Percentiles rank a stretch among this genome's conserved stretches.
phyloP scores from a whole-genome alignment of 768 basidiomycete genomes.

The Sarcomyxa edulis region DNA sequence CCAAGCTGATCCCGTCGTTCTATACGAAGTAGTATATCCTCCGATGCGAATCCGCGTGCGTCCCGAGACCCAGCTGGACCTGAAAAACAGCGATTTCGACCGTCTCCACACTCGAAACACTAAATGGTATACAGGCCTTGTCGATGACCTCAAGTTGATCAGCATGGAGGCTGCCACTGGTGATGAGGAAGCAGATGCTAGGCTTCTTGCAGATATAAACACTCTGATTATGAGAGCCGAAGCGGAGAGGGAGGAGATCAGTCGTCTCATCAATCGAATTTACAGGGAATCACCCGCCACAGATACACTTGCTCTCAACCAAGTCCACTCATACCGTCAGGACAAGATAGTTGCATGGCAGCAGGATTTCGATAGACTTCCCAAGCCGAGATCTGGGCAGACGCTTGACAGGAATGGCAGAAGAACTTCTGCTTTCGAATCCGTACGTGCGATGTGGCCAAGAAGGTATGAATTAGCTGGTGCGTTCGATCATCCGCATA shows the following conservation, averaged over 20 bases:
- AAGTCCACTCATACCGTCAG: conserved; percentile 81
- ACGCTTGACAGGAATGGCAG: conserved; percentile 38
- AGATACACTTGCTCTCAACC: conserved; percentile 85
- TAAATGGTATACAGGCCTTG: conserved; percentile 68
- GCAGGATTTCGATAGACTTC: conserved; percentile 82
- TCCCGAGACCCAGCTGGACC: conserved; percentile 80
- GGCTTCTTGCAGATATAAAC: conserved; percentile 58
- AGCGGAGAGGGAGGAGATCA: conserved; percentile 68
- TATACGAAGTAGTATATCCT: conserved; percentile 88
- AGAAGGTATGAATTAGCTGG: conserved; percentile 50
- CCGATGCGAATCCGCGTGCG: conserved; percentile 81
- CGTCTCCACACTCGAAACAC: conserved; percentile 66
- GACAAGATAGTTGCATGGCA: conserved; percentile 98
- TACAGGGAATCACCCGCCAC: conserved; percentile 78
- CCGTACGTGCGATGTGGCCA: conserved; percentile 71
- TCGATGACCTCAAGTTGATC: conserved; percentile 73
- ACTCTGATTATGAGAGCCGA: conserved; percentile 68
- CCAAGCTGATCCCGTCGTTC: conserved; percentile 73
- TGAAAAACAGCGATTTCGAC: conserved; percentile 91
- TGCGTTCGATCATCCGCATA: conserved; percentile 46
- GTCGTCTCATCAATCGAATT: conserved; percentile 65
- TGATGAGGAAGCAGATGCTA: conserved; percentile 65
- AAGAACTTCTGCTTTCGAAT: conserved; percentile 62
- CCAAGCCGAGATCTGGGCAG: conserved; percentile 58
- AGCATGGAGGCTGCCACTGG: conserved; percentile 77